Evolutionary conservation across 1,284 basidiomycete genomes (phyloP).

Genomic region (Exobasidium rhododendri): DNA sequence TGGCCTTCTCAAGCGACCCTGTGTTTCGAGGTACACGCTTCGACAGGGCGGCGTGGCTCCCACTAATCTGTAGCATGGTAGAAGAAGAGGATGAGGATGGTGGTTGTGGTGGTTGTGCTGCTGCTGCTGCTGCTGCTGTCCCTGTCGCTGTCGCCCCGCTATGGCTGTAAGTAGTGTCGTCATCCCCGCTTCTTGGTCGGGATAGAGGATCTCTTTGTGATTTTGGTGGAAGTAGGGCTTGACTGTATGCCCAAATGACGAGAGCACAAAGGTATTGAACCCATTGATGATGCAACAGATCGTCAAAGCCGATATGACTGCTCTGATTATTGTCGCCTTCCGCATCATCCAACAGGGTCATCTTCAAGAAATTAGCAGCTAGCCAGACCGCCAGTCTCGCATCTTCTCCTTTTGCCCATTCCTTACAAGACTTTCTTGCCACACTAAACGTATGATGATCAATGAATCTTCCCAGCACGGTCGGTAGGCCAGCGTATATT

Average conservation of each 20-base stretch:
- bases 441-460: conserved; percentile 34
- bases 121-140: neutral
- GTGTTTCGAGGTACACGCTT: conserved; percentile 17
- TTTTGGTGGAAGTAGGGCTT: conserved; percentile 23
- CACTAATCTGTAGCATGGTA: neutral
- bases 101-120: neutral
- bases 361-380: conserved; percentile 29
- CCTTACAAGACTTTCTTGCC: conserved; percentile 29
- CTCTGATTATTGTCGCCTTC: conserved; percentile 9
- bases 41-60: neutral
- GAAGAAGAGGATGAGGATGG: neutral
- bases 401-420: conserved; percentile 34
- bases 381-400: conserved; percentile 33
- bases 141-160: conserved; percentile 5
- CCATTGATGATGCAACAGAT: conserved; percentile 37
- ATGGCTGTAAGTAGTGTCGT: conserved; percentile 14
- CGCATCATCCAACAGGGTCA: conserved; percentile 18
- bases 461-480: conserved; percentile 40
- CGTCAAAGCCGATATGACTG: conserved; percentile 23
- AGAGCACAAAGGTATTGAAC: conserved; percentile 37
- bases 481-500: conserved; percentile 36
- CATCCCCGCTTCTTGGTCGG: conserved; percentile 14
- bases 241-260: conserved; percentile 38
- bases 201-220: conserved; percentile 10
- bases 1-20: conserved; percentile 9